phyloP scores from a whole-genome alignment of 2,329 filamentous ascomycete genomes.

The Colletotrichum noveboracense region DNA sequence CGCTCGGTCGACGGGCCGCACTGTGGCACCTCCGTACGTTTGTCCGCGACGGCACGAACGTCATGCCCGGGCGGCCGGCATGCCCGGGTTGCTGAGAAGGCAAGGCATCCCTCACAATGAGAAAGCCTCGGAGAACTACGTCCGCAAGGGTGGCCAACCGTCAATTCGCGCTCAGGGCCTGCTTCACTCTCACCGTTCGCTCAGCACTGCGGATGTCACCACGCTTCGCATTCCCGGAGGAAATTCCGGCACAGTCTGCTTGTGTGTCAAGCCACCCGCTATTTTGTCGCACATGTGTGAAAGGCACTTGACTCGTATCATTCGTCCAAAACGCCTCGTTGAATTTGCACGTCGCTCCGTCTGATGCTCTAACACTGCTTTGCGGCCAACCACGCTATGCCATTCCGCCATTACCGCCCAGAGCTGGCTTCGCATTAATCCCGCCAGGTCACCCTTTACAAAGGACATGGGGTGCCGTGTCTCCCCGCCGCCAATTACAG shows the following conservation, averaged over 20 bases:
- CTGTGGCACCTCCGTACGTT: slow-evolving; percentile 5
- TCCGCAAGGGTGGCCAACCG: background rate
- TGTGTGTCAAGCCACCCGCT: background rate
- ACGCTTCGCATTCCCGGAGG: background rate
- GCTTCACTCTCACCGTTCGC: background rate
- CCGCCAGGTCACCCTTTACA: background rate
- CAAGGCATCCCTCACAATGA: background rate
- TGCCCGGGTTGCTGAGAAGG: background rate
- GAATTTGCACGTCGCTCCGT: background rate
- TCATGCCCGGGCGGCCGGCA: slow-evolving; percentile 7
- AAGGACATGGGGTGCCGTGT: background rate
- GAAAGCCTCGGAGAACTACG: background rate
- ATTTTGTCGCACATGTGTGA: no score
- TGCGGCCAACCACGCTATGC: background rate
- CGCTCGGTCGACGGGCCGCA: slow-evolving; percentile 1
- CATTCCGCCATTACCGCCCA: background rate
- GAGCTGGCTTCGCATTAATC: background rate
- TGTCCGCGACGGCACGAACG: background rate
- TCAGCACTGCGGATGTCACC: background rate
- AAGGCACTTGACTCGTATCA: background rate
- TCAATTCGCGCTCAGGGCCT: background rate
- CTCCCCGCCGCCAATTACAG: background rate
- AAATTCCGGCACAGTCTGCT: background rate
- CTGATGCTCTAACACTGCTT: background rate
- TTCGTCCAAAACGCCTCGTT: background rate